Percentiles rank a stretch among this genome's conserved stretches.
Conservation (phyloP, 1,284 basidiomycete species). For the Ustilago cynodontis region DNA sequence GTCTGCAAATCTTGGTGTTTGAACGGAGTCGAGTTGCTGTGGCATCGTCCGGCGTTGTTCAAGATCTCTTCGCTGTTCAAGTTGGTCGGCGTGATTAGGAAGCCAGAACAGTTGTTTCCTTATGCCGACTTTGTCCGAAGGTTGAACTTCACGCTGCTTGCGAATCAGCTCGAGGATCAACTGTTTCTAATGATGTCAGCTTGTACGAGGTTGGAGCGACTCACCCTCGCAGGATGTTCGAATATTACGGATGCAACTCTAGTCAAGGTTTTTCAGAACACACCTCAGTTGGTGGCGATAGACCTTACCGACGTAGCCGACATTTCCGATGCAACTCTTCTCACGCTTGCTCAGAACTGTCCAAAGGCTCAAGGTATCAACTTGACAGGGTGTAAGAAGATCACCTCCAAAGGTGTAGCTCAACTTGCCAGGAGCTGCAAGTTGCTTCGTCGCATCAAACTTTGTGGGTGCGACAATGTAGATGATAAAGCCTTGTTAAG, state of each 20-base stretch:
- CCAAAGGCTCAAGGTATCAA: conserved; percentile 91
- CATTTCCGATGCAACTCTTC: conserved; percentile 61
- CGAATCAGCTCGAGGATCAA: conserved; percentile 81
- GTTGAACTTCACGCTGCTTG: conserved; percentile 86
- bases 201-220: conserved; percentile 87
- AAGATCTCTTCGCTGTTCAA: conserved; percentile 80
- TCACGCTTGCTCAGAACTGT: conserved; percentile 73
- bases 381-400: conserved; percentile 82
- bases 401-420: conserved; percentile 85
- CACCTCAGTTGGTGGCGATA: conserved; percentile 84
- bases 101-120: conserved; percentile 78
- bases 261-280: conserved; percentile 77
- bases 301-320: conserved; percentile 78
- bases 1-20: conserved; percentile 95
- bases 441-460: conserved; percentile 76
- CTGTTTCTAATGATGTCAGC: conserved; percentile 80
- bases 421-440: conserved; percentile 83
- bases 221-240: conserved; percentile 88
- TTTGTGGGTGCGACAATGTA: conserved; percentile 60
- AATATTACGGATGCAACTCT: conserved; percentile 80
- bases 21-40: conserved; percentile 92
- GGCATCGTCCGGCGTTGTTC: conserved; percentile 88
- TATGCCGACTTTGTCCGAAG: conserved; percentile 90
- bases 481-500: conserved; percentile 59
- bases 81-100: conserved; percentile 61